Conservation (phyloP, 2,329 filamentous ascomycete species). For the Nakataea oryzae region DNA sequence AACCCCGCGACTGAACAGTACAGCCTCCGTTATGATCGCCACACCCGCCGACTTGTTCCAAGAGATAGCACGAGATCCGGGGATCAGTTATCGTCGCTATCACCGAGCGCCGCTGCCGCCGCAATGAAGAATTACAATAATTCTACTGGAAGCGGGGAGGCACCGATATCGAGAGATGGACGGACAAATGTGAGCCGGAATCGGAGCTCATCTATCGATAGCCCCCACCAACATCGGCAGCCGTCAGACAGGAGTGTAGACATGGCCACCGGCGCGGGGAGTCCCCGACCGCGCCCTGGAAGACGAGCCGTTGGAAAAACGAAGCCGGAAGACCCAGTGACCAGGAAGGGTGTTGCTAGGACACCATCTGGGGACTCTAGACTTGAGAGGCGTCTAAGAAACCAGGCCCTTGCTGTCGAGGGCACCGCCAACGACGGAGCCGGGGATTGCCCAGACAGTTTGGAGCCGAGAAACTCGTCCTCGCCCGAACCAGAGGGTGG, state of each 20-base stretch:
- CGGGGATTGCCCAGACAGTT: neutral
- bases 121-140: neutral
- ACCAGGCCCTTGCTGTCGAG: neutral
- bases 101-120: neutral
- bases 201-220: neutral
- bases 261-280: neutral
- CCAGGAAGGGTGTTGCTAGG: neutral
- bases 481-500: neutral
- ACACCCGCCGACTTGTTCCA: conserved; percentile 9
- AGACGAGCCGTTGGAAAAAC: neutral
- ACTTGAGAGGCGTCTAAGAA: neutral
- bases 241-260: neutral
- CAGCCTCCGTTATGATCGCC: conserved; percentile 1
- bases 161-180: neutral
- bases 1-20: neutral
- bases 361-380: neutral
- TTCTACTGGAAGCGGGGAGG: neutral
- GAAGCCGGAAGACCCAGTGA: neutral
- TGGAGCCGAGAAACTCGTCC: neutral
- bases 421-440: neutral
- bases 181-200: neutral
- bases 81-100: neutral
- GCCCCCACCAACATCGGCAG: neutral
- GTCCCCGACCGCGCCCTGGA: too few species aligned
- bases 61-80: neutral